phyloP scores from a whole-genome alignment of 176 grass and related monocot species.

The Triticum timopheevii region DNA sequence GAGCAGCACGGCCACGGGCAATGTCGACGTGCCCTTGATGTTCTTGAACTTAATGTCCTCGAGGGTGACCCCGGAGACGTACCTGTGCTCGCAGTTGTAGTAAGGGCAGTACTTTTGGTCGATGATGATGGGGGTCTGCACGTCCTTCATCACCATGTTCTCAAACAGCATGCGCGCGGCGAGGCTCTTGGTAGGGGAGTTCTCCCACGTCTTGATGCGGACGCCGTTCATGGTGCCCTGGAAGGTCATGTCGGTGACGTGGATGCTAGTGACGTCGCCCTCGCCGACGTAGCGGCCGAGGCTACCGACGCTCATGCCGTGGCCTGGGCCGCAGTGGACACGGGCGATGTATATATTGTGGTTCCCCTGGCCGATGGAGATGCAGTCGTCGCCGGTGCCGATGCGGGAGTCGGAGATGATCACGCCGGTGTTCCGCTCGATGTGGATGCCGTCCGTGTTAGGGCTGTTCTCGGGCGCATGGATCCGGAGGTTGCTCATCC shows the following conservation, averaged over 20 bases:
- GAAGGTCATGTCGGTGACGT: background rate
- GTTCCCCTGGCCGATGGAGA: background rate
- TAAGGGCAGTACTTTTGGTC: background rate
- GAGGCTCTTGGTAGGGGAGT: background rate
- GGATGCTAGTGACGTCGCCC: background rate
- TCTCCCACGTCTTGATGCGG: background rate
- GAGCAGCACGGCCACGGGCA: background rate
- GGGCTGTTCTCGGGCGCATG: constrained; percentile 45
- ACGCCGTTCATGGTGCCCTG: background rate
- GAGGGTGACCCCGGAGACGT: background rate
- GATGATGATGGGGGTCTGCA: background rate
- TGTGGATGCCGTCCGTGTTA: constrained; percentile 78
- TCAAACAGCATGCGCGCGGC: background rate
- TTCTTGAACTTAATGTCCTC: background rate
- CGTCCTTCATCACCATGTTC: background rate
- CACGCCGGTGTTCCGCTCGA: constrained; percentile 49
- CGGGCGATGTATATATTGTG: background rate
- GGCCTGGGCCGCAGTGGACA: background rate
- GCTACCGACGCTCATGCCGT: background rate
- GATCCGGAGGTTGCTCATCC: constrained; percentile 33
- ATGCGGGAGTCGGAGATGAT: constrained; percentile 21
- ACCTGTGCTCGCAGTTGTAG: background rate
- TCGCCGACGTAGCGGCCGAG: background rate
- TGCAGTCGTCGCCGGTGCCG: background rate
- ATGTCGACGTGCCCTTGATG: background rate